Base-by-base conservation (phyloP, 768 basidiomycete species). In the Hygrophoropsis aurantiaca region DNA sequence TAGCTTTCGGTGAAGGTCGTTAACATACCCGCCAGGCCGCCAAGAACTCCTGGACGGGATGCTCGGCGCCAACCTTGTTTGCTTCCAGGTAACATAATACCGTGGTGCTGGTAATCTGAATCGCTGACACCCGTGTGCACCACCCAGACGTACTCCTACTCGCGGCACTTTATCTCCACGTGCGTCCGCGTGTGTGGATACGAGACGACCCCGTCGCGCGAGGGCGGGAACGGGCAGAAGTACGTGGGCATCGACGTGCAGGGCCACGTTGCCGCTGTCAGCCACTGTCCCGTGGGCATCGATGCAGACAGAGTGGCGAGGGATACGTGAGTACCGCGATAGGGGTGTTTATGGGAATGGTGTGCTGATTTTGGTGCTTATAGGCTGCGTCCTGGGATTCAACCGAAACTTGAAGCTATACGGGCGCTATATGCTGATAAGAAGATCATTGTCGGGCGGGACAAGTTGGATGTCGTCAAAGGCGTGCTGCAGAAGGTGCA, bases 401-500 rank as follows among this genome's bases (percentile, higher is more conserved):
- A 80, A 46, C 94, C 94, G n/a, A 97, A 95, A 67, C 74, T 95
- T 15, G 88, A 88, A 39, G 86, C 92, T 2, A 78, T 98, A 0
- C 74, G 84, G 21, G 74, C 82, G 16, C 67, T 97, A 11, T 99
- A 99, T 65, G 85, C 91, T 54, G 91, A 90, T 52, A 97, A 97
- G 79, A 97, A 97, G 78, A 97, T 99, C 60, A 94, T 99, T 47
- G 90, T 98, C 11, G 95, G 93, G 15, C 79, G 95, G 7, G 95
- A 99, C 68, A 99, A 99, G 73, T 78, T 98, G 34, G 95, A 98
- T 59, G 90, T 94, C n/a, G 94, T 97, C 58, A 97, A 97, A 72
- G 95, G 95, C 36, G 90, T 99, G 19, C 71, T 97, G 53, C 94
- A 98, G 71, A 99, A 99, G 81, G 87, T 84, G 33, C 11, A 59